These are phyloP conservation scores for Nephelium lappaceum DNA, from an alignment of 345 rosid species.

Conservation along the genomic window DNA sequence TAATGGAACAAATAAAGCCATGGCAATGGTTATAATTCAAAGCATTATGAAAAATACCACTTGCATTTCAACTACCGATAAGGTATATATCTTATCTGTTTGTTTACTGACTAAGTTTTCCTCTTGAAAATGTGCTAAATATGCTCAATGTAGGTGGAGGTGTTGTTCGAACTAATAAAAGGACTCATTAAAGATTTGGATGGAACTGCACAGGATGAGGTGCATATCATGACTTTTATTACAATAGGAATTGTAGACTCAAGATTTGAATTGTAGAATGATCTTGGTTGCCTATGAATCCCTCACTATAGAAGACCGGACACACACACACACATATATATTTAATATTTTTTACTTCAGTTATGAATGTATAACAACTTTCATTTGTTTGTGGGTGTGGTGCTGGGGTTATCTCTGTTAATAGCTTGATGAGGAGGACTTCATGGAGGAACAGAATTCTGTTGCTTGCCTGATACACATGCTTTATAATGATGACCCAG, in stretches of 20 bases:
- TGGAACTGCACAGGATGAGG: constrained; percentile 67
- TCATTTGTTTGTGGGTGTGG: not conserved
- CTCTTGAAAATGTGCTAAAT: constrained; percentile 20
- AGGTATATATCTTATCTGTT: constrained; percentile 48
- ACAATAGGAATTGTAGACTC: constrained; percentile 1
- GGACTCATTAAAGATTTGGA: constrained; percentile 91
- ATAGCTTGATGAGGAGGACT: constrained; percentile 94
- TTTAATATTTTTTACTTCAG: not conserved
- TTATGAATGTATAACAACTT: constrained; percentile 12
- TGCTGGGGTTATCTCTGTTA: not conserved
- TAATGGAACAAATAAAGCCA: constrained; percentile 74
- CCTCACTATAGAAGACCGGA: too few species aligned
- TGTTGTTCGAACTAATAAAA: constrained; percentile 75
- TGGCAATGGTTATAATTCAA: constrained; percentile 90
- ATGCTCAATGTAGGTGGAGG: constrained; percentile 69
- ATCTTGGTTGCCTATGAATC: not conserved
- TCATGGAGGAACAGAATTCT: constrained; percentile 87
- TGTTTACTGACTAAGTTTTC: constrained; percentile 6
- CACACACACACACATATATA: too few species aligned
- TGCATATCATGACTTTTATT: constrained; percentile 19
- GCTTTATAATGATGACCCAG: constrained; percentile 75
- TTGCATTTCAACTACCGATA: constrained; percentile 69
- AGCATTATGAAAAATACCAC: constrained; percentile 84
- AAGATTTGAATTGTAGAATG: constrained; percentile 10
- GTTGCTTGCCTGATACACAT: constrained; percentile 87